phyloP scores from a whole-genome alignment of 768 basidiomycete species.

The Trametes meyenii region DNA sequence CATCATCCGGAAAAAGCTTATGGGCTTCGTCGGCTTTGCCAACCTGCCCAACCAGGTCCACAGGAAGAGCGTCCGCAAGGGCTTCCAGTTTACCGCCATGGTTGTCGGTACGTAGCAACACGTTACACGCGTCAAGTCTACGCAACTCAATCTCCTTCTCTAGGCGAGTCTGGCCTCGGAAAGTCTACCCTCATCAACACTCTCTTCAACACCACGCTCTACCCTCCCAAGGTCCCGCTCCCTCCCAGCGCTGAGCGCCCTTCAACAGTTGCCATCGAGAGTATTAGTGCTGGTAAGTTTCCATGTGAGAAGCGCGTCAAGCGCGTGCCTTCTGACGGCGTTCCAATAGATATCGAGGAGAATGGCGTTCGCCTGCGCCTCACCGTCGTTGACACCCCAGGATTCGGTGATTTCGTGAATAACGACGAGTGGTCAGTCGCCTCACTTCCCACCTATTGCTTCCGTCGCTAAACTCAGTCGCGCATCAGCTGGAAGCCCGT shows the following conservation, averaged over 20 bases:
- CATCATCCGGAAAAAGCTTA: constrained; percentile 84
- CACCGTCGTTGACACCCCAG: constrained; percentile 99
- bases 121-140: constrained; percentile 23
- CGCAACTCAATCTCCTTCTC: constrained; percentile 7
- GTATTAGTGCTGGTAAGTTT: constrained; percentile 88
- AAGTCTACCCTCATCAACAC: constrained; percentile 99
- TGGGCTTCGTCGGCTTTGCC: constrained; percentile 95
- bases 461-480: constrained; percentile 20
- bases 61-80: constrained; percentile 96
- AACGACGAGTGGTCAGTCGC: constrained; percentile 87
- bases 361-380: constrained; percentile 94
- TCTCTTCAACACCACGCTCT: constrained; percentile 95
- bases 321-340: neutral
- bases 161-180: constrained; percentile 97
- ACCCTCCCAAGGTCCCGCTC: constrained; percentile 83
- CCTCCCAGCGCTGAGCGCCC: constrained; percentile 85
- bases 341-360: constrained; percentile 91
- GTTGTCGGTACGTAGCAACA: constrained; percentile 83
- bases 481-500: constrained; percentile 92
- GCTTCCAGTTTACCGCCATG: constrained; percentile 99
- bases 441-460: constrained; percentile 18
- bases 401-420: constrained; percentile 99
- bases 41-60: constrained; percentile 99
- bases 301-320: neutral
- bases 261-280: constrained; percentile 96